Evolutionary conservation across 2,329 filamentous ascomycete genomes (phyloP), one percentile per base, ranked within the genome.

Genomic region (Arthrobotrys iridis): DNA sequence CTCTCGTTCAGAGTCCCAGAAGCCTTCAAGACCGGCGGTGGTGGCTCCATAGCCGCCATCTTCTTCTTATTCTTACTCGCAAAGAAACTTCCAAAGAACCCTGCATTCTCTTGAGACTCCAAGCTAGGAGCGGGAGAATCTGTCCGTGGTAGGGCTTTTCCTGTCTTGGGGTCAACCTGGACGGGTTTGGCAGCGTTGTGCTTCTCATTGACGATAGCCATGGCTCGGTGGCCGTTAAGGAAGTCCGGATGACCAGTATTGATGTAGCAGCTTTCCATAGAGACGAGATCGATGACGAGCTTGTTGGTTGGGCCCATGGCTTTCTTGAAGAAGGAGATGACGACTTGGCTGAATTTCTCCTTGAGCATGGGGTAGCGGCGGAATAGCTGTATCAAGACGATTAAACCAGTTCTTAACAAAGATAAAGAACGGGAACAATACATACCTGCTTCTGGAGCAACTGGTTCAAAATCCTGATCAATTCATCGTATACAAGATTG

Each of bases 31-130:
- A 89, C 94, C 28, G 95, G 88, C 77, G 95, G 95, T 40, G 95
- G 95, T 11, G 95, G 87, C 82, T 99, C 95, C 95, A 99, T 99
- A 52, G 94, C 93, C n/a, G 95, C 95, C 84, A 96, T 96, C 90
- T 97, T 98, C 88, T 99, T 99, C 89, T 98, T 99, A 85, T 98
- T 99, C 88, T 98, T 99, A 81, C 92, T 93, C 8, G 95, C 93
- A 82, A 97, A 99, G 88, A 99, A 99, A 81, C 92, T 96, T 79
- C 95, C 95, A 80, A 99, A 99, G 87, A 99, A 99, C 37, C 94
- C 93, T 74, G 87, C 85, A 81, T 92, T 92, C 63, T 83, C 82
- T 26, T 83, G 85, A 83, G 43, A 81, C 79, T 45, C 88, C 84
- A 58, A 83, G 81, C 63, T 89, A 93, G 84, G 40, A 90, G 91